These are phyloP conservation scores for Penicillium desertorum DNA, from an alignment of 495 filamentous ascomycete genomes.

Conservation along the genomic window DNA sequence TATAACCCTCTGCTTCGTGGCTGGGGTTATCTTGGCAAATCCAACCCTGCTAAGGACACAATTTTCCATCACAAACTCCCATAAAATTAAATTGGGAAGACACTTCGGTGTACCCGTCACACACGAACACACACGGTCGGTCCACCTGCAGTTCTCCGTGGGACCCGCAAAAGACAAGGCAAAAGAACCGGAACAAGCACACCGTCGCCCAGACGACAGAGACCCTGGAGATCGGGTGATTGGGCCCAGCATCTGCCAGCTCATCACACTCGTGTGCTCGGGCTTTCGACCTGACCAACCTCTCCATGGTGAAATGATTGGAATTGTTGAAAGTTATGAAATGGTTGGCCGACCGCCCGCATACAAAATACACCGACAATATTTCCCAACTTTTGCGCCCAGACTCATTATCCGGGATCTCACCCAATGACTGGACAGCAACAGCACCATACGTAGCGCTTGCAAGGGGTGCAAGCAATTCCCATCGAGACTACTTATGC, in stretches of 20 bases:
- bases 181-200: conserved; percentile 10
- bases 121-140: conserved; percentile 19
- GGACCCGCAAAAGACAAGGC: conserved; percentile 14
- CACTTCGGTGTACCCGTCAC: conserved; percentile 13
- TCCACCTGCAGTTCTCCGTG: conserved; percentile 18
- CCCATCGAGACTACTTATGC: conserved; percentile 17
- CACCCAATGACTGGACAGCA: background rate
- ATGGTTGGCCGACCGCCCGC: background rate
- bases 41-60: background rate
- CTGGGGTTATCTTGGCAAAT: background rate
- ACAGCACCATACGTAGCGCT: background rate
- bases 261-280: conserved; percentile 30
- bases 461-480: conserved; percentile 26
- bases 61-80: conserved; percentile 1
- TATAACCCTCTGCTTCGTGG: background rate
- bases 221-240: conserved; percentile 19
- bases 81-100: background rate
- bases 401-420: background rate
- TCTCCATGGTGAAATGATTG: background rate
- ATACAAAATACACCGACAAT: background rate
- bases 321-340: background rate
- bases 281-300: background rate
- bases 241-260: conserved; percentile 33
- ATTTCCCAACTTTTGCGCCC: background rate
- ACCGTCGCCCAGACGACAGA: conserved; percentile 30